Evolutionary conservation across 495 filamentous ascomycete genomes (phyloP).

Genomic region (Massariosphaeria phaeospora): DNA sequence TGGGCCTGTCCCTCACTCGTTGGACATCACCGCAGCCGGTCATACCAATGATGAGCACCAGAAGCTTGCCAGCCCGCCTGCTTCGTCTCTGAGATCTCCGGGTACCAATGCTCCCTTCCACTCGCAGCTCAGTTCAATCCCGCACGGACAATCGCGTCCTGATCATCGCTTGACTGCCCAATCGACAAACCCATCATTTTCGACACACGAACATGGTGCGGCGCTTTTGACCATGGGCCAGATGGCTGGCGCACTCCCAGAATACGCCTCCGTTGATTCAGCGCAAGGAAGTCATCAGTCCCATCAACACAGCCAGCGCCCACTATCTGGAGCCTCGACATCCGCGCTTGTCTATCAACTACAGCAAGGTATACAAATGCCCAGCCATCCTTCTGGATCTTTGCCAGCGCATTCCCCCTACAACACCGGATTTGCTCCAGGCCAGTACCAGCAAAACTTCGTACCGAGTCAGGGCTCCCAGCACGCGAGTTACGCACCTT

Average conservation of each 20-base stretch:
- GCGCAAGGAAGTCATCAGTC: conserved; percentile 2
- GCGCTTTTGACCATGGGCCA: conserved; percentile 46
- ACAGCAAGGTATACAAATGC: conserved; percentile 47
- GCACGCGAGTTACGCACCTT: conserved; percentile 6
- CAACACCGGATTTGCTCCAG: conserved; percentile 9
- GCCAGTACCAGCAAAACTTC: conserved; percentile 34
- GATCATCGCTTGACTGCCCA: conserved; percentile 23
- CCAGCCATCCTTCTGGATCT: conserved; percentile 37
- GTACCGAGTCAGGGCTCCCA: conserved; percentile 17
- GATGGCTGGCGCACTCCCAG: conserved; percentile 47
- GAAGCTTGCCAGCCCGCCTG: conserved; percentile 6
- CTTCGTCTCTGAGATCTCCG: conserved; percentile 10
- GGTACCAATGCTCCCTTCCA: conserved; percentile 30
- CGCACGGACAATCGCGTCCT: conserved; percentile 22
- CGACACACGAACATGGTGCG: conserved; percentile 38
- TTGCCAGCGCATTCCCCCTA: conserved; percentile 19
- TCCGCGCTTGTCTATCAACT: conserved; percentile 44
- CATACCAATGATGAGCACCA: conserved; percentile 31
- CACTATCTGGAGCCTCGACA: conserved; percentile 37
- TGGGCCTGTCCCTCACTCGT: conserved; percentile 27
- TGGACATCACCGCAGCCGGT: conserved; percentile 20
- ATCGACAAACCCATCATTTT: not conserved
- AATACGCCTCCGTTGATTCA: conserved; percentile 28
- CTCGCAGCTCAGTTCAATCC: conserved; percentile 33
- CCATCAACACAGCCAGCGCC: conserved; percentile 21